These are phyloP conservation scores for Castanea mollissima DNA, from an alignment of 306 rosid genomes.

Conservation along the genomic window DNA sequence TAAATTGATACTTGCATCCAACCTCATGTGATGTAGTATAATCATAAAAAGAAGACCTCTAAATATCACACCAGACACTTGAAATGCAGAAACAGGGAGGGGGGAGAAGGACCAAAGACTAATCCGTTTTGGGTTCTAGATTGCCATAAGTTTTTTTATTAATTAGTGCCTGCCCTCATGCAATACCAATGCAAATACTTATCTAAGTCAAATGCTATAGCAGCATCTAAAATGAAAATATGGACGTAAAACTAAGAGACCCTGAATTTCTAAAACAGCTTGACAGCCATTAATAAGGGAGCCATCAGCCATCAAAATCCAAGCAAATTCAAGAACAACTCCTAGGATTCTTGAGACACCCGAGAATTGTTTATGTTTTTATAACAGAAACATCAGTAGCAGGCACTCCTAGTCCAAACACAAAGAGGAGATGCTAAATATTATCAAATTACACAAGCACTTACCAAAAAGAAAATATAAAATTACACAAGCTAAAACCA, in stretches of 20 bases:
- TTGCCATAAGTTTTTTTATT: background rate
- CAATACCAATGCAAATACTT: background rate
- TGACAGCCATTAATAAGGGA: background rate
- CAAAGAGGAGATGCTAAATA: background rate
- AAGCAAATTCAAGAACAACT: background rate
- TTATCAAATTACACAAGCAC: background rate
- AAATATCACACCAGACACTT: background rate
- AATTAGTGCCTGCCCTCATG: background rate
- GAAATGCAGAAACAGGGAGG: background rate
- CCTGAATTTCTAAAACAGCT: background rate
- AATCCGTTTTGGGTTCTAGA: background rate
- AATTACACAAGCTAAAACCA: background rate
- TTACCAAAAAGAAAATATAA: background rate
- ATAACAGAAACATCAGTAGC: background rate
- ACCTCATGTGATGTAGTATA: background rate
- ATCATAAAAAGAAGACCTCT: background rate
- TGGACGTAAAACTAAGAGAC: background rate
- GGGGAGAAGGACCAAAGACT: background rate
- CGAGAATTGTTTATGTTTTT: background rate
- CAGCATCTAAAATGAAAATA: background rate
- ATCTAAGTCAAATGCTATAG: background rate
- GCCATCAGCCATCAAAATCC: background rate
- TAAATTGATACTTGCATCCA: background rate
- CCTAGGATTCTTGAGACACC: background rate
- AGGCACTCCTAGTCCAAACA: background rate